A percentile compares a stretch with the other conserved stretches of the same genome.
phyloP scores from a whole-genome alignment of 768 basidiomycete species.

The Zangia roseola region DNA sequence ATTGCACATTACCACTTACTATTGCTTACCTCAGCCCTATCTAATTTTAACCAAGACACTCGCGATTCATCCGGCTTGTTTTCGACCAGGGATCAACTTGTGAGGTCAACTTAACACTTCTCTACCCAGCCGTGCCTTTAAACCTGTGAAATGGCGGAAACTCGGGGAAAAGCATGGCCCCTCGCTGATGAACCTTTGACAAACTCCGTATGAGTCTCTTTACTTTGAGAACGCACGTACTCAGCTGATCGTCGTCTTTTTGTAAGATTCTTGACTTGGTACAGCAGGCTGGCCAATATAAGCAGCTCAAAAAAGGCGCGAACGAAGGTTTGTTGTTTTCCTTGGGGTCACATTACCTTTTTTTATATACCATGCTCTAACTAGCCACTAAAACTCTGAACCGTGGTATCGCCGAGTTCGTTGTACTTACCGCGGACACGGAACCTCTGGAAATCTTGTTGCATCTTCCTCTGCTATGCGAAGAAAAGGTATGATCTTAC shows the following conservation, averaged over 20 bases:
- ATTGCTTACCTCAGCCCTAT: conserved; percentile 19
- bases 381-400: conserved; percentile 96
- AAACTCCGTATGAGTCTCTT: conserved; percentile 65
- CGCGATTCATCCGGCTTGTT: background rate
- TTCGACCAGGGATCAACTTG: conserved; percentile 85
- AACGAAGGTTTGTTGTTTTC: conserved; percentile 76
- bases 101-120: conserved; percentile 60
- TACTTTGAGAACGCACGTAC: background rate
- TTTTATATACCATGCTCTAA: background rate
- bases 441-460: conserved; percentile 97
- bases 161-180: conserved; percentile 83
- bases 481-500: conserved; percentile 75
- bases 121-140: conserved; percentile 1
- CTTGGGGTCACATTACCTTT: background rate
- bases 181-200: conserved; percentile 83
- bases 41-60: no score
- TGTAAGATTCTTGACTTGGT: conserved; percentile 90
- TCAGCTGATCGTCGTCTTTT: background rate
- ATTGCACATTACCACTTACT: conserved; percentile 2
- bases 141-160: conserved; percentile 55
- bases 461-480: conserved; percentile 94
- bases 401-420: conserved; percentile 96
- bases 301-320: conserved; percentile 98
- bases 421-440: conserved; percentile 94
- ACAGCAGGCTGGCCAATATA: conserved; percentile 94